Evolutionary conservation across 257 asterid genomes (phyloP), one percentile per base, ranked within the genome.

Genomic region (Nicotiana tabacum): DNA sequence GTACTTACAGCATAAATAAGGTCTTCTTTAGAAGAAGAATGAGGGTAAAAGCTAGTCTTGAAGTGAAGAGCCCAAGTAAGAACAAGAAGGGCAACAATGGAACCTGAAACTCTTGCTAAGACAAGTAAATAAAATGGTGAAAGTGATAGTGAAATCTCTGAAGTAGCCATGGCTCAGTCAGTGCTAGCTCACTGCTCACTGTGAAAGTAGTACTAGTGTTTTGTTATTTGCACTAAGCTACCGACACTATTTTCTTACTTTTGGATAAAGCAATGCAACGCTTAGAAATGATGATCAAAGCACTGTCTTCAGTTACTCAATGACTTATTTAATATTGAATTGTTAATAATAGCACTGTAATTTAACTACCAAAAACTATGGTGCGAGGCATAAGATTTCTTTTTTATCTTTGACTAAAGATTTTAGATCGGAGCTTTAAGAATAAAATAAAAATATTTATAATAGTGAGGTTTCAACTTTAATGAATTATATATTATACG

Each of bases 41-140:
- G 92, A 83, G 97, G 89, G 64, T 87, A 56, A 84, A 92, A 95
- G 87, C 98, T 95, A 46, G 92, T 82, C 84, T 86, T 84, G 93
- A 89, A 95, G 60, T 86, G 88, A 70, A 95, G 83, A 66, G 96
- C 91, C 98, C 98, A 95, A 56, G 81, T 83, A 78, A 89, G 69
- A 2, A 95, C 97, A 86, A 93, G 97, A 84, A 90, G 1, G 65
- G 98, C 98, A 84, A 92, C 97, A 51, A 79, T 58, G 85, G 64
- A 88, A 82, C 90, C 96, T 79, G 93, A 92, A 5, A 95, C 10
- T 88, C 98, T 92, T 32, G 98, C 97, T 18, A 90, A 86, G 9
- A 93, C 60, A 13, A 92, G 85, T 4, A 86, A 68, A 30, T 87
- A 70, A 66, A 84, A 56, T 70, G 89, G 83, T 60, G 92, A 81